Conservation (phyloP, 129 eudicot genomes). For the Smallanthus sonchifolius region DNA sequence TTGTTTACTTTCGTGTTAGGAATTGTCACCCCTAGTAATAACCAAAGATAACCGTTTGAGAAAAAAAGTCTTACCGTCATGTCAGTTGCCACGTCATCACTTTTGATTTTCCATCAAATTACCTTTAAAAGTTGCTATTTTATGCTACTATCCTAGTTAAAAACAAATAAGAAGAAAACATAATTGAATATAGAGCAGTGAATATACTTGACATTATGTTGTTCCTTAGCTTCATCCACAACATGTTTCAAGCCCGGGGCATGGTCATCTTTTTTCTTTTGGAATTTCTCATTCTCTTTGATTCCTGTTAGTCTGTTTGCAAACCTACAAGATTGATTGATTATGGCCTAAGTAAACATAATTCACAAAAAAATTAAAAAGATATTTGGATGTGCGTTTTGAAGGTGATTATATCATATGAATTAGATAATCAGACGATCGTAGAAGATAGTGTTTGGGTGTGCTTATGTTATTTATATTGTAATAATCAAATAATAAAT, state of each 20-base stretch:
- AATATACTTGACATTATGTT: conserved; percentile 74
- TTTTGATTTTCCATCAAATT: too few relatives aligned
- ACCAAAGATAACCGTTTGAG: too few relatives aligned
- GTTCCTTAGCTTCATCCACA: conserved; percentile 72
- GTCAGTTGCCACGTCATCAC: too few relatives aligned
- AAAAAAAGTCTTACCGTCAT: too few relatives aligned
- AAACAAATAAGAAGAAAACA: not conserved
- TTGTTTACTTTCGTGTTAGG: too few relatives aligned
- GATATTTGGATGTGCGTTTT: not conserved
- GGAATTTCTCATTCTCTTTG: conserved; percentile 81
- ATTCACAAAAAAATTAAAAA: not conserved
- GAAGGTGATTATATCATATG: not conserved
- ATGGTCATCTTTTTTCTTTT: conserved; percentile 52
- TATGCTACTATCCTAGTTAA: not conserved
- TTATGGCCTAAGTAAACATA: not conserved
- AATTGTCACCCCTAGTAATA: too few relatives aligned
- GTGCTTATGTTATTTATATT: too few relatives aligned
- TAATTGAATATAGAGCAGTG: not conserved
- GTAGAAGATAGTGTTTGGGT: too few relatives aligned
- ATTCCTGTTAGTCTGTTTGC: conserved; percentile 83
- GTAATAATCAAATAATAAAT: not conserved
- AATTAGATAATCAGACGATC: too few relatives aligned
- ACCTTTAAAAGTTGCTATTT: not conserved
- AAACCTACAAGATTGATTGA: conserved; percentile 49
- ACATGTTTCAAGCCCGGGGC: conserved; percentile 65